These are phyloP conservation scores for Panus rudis DNA, from an alignment of 768 basidiomycete genomes.

Conservation along the genomic window DNA sequence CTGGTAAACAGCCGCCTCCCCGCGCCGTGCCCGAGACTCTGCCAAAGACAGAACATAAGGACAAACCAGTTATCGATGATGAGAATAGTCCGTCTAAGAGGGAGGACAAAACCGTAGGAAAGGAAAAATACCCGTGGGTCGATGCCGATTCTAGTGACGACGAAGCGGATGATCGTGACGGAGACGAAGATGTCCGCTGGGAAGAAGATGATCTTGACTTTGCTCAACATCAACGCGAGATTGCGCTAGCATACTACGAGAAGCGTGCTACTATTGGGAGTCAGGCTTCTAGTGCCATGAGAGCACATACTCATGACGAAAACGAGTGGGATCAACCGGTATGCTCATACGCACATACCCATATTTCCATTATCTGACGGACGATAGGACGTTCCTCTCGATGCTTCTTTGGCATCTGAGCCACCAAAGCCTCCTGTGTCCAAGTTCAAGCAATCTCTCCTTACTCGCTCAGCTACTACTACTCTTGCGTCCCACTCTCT, in stretches of 20 bases:
- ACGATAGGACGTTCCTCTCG: constrained; percentile 35
- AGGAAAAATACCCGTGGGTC: constrained; percentile 29
- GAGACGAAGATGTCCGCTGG: constrained; percentile 23
- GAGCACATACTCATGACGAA: constrained; percentile 32
- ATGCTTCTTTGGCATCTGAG: constrained; percentile 32
- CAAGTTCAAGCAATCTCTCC: constrained; percentile 46
- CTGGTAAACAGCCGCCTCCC: constrained; percentile 17
- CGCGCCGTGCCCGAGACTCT: constrained; percentile 9
- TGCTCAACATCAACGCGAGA: constrained; percentile 66
- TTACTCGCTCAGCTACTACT: constrained; percentile 8
- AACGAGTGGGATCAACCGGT: constrained; percentile 42
- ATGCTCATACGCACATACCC: constrained; percentile 12
- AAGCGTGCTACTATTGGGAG: constrained; percentile 52
- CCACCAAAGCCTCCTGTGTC: constrained; percentile 48
- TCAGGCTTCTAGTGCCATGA: constrained; percentile 45
- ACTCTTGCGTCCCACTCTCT: constrained; percentile 23
- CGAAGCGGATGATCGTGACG: constrained; percentile 9
- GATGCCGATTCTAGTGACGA: constrained; percentile 17
- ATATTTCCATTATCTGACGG: neutral
- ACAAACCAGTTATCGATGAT: constrained; percentile 68
- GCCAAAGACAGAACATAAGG: too few species aligned
- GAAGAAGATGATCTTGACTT: constrained; percentile 54
- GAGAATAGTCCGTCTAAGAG: constrained; percentile 52
- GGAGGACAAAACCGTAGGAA: constrained; percentile 21
- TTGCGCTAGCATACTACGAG: constrained; percentile 63